Conservation (phyloP, 805 yeast genomes). For the Zygosaccharomyces siamensis region DNA sequence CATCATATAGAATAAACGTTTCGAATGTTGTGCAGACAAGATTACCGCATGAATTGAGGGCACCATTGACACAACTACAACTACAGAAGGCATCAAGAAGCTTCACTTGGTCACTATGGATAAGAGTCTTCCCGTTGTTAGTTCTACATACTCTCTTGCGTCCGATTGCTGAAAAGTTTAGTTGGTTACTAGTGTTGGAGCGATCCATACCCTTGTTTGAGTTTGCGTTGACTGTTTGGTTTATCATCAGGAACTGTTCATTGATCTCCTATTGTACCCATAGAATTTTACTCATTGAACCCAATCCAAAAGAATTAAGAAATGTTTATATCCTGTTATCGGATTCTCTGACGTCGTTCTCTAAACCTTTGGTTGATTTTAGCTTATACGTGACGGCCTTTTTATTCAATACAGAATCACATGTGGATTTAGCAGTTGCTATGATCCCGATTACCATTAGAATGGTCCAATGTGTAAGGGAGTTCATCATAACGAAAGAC, state of each 20-base stretch:
- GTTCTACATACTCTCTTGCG: constrained; percentile 7
- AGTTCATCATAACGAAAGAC: constrained; percentile 45
- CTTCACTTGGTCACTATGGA: constrained; percentile 20
- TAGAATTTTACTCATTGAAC: constrained; percentile 37
- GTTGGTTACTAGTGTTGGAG: constrained; percentile 3
- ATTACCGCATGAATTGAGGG: constrained; percentile 20
- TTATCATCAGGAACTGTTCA: constrained; percentile 36
- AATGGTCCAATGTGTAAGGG: constrained; percentile 74
- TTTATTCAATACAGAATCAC: constrained; percentile 9
- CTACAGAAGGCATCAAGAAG: constrained; percentile 33
- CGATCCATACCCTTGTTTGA: constrained; percentile 21
- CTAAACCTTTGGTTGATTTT: constrained; percentile 70
- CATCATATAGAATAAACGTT: constrained; percentile 42
- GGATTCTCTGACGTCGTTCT: constrained; percentile 79
- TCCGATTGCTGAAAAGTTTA: constrained; percentile 1
- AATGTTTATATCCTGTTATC: constrained; percentile 69
- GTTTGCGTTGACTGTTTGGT: constrained; percentile 15
- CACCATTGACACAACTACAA: constrained; percentile 37
- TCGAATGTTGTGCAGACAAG: constrained; percentile 22
- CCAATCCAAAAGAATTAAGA: constrained; percentile 34
- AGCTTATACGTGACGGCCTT: constrained; percentile 41
- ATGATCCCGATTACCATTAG: constrained; percentile 68
- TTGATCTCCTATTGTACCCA: constrained; percentile 35
- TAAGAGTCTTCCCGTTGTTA: constrained; percentile 26
- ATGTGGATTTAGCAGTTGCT: constrained; percentile 32